Evolutionary conservation across 2,329 filamentous ascomycete species (phyloP), one percentile per base, ranked within the genome.

Genomic region (Fusarium nematophilum): DNA sequence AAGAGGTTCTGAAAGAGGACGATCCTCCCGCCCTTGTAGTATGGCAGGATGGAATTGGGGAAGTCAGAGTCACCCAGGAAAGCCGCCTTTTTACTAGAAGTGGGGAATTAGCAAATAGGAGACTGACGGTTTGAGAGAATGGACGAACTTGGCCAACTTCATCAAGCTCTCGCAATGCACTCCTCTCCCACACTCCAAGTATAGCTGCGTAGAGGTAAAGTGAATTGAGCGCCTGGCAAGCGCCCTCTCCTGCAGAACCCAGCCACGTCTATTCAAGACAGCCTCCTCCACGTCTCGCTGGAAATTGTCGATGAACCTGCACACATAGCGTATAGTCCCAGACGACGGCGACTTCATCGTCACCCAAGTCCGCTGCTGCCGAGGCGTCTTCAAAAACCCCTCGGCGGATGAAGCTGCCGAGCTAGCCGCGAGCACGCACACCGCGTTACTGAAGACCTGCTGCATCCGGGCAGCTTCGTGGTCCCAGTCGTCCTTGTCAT

Each of bases 301-400:
- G 57, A 78, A 78, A 53, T 77, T 59, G 40, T 77, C 75, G 1
- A 75, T 66, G 11, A 43, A 23, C n/a, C 58, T 33, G 26, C 70
- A 73, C n/a, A 76, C 18, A 29, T 70, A 73, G 6, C 68, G 26
- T 0, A 15, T 21, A 2, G 15, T 5, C 0, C 53, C 53, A 1
- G 23, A 33, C 10, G 23, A 33, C 13, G 8, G 8, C 3, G 48
- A 29, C 11, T 4, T 23, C 5, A 49, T 5, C 3, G n/a, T 26
- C 1, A 15, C 46, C 9, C 11, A 36, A 6, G 5, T 6, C 11
- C 38, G 17, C 0, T 27, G 37, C 1, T 38, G 23, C 5, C 37
- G 34, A n/a, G 3, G n/a, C 23, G 4, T 9, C 9, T 33, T 14
- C 6, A 49, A 14, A 34, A 52, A 58, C 1, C 55, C 36, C 8